Conservation (phyloP, 257 asterid genomes). For the Solanum peruvianum region DNA sequence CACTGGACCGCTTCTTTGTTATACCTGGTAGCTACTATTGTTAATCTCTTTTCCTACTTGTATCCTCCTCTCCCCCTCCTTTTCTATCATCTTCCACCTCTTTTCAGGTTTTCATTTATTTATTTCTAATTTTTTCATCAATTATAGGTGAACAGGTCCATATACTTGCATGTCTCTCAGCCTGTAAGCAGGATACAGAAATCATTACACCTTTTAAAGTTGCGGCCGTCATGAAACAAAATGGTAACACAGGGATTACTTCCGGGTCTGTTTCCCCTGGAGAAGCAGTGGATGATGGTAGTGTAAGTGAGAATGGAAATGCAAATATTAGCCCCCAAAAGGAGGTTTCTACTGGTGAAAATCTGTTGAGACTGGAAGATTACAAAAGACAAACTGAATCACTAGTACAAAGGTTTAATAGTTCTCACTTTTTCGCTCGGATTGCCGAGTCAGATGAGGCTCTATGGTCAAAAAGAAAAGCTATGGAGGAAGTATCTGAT, state of each 20-base stretch:
- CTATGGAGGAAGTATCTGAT: constrained; percentile 29
- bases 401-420: constrained; percentile 53
- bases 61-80: neutral
- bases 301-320: constrained; percentile 22
- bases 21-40: constrained; percentile 60
- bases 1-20: constrained; percentile 81
- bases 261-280: constrained; percentile 18
- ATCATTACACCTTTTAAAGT: constrained; percentile 93
- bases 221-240: constrained; percentile 76
- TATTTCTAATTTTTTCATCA: neutral
- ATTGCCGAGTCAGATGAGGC: constrained; percentile 71
- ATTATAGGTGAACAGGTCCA: constrained; percentile 76
- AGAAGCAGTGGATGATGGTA: constrained; percentile 17
- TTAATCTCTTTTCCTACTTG: neutral
- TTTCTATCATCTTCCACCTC: neutral
- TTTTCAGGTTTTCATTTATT: constrained; percentile 5
- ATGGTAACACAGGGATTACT: constrained; percentile 33
- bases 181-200: constrained; percentile 82
- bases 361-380: constrained; percentile 83
- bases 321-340: constrained; percentile 24
- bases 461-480: constrained; percentile 77
- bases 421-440: constrained; percentile 84
- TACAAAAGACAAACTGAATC: constrained; percentile 69
- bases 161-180: constrained; percentile 78
- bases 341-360: constrained; percentile 58